A percentile compares a stretch with the other conserved stretches of the same genome.
These are phyloP conservation scores for Smallanthus sonchifolius DNA, from an alignment of 129 eudicot genomes.

Conservation along the genomic window DNA sequence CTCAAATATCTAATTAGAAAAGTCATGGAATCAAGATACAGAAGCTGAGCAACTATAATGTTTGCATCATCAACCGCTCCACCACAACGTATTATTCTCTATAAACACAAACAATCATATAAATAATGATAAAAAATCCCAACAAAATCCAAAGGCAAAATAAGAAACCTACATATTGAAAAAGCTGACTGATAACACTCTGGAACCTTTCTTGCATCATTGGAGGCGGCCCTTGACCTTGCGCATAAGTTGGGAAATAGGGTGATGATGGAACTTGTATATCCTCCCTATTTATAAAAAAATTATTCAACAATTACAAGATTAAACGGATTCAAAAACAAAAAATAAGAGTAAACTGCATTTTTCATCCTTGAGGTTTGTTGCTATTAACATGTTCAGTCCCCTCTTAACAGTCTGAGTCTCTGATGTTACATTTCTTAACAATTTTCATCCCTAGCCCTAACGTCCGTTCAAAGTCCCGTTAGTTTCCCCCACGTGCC, in stretches of 20 bases:
- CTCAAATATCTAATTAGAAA: not conserved
- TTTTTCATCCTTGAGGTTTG: too few species aligned
- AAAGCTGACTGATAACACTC: slow-evolving; percentile 85
- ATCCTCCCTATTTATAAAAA: slow-evolving; percentile 60
- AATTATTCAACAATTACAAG: not conserved
- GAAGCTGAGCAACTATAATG: slow-evolving; percentile 85
- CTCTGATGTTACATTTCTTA: too few species aligned
- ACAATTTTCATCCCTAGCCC: too few species aligned
- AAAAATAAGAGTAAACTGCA: too few species aligned
- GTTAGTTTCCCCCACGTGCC: too few species aligned
- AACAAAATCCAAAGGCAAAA: not conserved
- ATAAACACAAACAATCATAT: not conserved
- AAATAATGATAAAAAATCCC: not conserved
- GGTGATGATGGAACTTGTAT: slow-evolving; percentile 82
- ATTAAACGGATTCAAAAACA: not conserved
- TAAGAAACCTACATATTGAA: slow-evolving; percentile 58
- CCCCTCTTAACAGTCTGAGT: too few species aligned
- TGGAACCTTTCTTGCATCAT: slow-evolving; percentile 82
- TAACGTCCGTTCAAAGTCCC: too few species aligned
- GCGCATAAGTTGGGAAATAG: slow-evolving; percentile 67
- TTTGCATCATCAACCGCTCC: slow-evolving; percentile 95
- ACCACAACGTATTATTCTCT: slow-evolving; percentile 95
- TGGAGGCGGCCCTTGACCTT: slow-evolving; percentile 79
- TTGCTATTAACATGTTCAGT: too few species aligned
- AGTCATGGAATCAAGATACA: slow-evolving; percentile 64